Evolutionary conservation across 768 basidiomycete genomes (phyloP).

Genomic region (Amanita thiersii): DNA sequence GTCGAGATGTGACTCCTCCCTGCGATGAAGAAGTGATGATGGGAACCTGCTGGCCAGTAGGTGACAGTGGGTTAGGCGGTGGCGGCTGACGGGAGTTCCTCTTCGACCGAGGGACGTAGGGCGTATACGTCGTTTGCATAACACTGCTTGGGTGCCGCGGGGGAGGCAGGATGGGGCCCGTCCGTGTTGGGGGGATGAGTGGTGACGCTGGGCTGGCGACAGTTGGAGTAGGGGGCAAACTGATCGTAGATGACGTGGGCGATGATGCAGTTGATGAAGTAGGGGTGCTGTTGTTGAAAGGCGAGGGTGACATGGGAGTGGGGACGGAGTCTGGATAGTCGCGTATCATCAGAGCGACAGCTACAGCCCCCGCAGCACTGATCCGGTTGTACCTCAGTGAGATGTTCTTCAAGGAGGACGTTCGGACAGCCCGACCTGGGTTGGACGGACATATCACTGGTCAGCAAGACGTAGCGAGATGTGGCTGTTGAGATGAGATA

Average conservation of each 20-base stretch:
- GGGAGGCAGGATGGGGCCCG: constrained; percentile 26
- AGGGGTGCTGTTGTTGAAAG: constrained; percentile 21
- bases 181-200: constrained; percentile 18
- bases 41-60: constrained; percentile 41
- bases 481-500: too few relatives aligned
- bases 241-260: constrained; percentile 24
- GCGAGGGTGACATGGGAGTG: constrained; percentile 21
- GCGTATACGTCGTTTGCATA: constrained; percentile 71
- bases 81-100: constrained; percentile 29
- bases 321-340: constrained; percentile 85
- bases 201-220: constrained; percentile 17
- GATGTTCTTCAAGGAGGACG: constrained; percentile 78
- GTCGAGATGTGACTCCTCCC: constrained; percentile 42
- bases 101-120: constrained; percentile 66
- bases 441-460: constrained; percentile 7
- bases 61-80: constrained; percentile 34
- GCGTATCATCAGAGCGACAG: constrained; percentile 90
- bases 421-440: constrained; percentile 75
- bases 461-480: background rate
- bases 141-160: constrained; percentile 39
- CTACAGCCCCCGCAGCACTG: constrained; percentile 76
- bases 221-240: constrained; percentile 22
- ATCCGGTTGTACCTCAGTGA: constrained; percentile 89
- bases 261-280: constrained; percentile 29
- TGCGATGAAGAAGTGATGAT: constrained; percentile 61